Evolutionary conservation across 1,284 basidiomycete species (phyloP), one percentile per base, ranked within the genome.

Genomic region (Salmacisia buchloeana): DNA sequence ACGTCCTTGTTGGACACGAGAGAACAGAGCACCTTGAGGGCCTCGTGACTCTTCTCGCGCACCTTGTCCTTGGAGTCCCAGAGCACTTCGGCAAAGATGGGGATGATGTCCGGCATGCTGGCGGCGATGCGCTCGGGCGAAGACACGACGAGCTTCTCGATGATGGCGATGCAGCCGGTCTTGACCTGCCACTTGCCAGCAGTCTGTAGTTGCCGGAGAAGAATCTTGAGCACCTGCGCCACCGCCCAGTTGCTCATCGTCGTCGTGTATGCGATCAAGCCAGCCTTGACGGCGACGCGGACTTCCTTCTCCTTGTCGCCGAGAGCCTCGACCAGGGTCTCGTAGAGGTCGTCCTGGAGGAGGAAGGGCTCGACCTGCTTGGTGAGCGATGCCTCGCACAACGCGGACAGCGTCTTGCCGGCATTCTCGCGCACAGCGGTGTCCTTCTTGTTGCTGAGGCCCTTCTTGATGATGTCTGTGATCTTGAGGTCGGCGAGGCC

Each of bases 1-100:
- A 97, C 96, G 84, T 98, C 94, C 89, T 97, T 97, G 90, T 99
- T 99, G 77, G 93, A 93, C 76, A 97, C 87, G 76, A 81, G 71
- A 41, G 69, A 68, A 63, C 71, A 74, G 43, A 78, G 74, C 85
- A 93, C 94, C 79, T 90, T 92, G 78, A 98, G 88, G 68, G 93
- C 89, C 79, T 90, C 88, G 80, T 93, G 93, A 71, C 94, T 92
- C 62, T 93, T 91, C 86, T 97, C 98, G 89, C 97, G 97, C 82
- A 99, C 96, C 75, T 97, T 94, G 69, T 91, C 87, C 86, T 99
- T 99, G 84, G 96, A 98, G 84, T 98, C 96, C 94, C 94, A 97
- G 80, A 98, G 97, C 69, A 89, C 93, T 80, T 93, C 94, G 59
- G 93, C 82, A 81, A 98, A 91, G 79, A 96, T 85, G 69, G 96